Conservation (phyloP, 306 rosid species). For the Styphnolobium japonicum region DNA sequence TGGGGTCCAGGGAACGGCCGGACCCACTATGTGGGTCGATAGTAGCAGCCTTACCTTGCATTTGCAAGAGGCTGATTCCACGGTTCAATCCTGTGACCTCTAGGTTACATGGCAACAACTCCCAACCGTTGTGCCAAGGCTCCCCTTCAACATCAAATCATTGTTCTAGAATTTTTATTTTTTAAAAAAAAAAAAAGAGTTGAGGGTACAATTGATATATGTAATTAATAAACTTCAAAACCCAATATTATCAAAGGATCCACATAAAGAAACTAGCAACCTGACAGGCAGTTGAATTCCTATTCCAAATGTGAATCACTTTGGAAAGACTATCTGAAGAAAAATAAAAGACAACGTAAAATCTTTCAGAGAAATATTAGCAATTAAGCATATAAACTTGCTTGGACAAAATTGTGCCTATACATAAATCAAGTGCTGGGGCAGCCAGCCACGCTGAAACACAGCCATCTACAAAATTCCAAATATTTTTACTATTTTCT, state of each 20-base stretch:
- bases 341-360: neutral
- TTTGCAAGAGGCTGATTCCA: too few species aligned
- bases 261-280: neutral
- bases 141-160: too few species aligned
- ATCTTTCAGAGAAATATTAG: constrained; percentile 4
- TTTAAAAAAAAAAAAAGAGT: neutral
- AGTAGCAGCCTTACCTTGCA: too few species aligned
- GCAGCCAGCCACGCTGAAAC: constrained; percentile 18
- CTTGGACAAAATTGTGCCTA: neutral
- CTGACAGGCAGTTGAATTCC: neutral
- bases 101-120: too few species aligned
- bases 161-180: neutral
- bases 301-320: neutral
- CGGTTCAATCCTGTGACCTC: too few species aligned
- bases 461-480: neutral
- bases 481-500: neutral
- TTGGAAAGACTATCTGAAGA: neutral
- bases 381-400: constrained; percentile 3
- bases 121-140: too few species aligned
- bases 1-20: too few species aligned
- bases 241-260: constrained; percentile 1
- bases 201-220: neutral
- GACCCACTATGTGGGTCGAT: too few species aligned
- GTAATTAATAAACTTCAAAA: constrained; percentile 22
- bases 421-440: constrained; percentile 4